Conservation (phyloP, 202 grass and related monocot species). For the Zizania palustris region DNA sequence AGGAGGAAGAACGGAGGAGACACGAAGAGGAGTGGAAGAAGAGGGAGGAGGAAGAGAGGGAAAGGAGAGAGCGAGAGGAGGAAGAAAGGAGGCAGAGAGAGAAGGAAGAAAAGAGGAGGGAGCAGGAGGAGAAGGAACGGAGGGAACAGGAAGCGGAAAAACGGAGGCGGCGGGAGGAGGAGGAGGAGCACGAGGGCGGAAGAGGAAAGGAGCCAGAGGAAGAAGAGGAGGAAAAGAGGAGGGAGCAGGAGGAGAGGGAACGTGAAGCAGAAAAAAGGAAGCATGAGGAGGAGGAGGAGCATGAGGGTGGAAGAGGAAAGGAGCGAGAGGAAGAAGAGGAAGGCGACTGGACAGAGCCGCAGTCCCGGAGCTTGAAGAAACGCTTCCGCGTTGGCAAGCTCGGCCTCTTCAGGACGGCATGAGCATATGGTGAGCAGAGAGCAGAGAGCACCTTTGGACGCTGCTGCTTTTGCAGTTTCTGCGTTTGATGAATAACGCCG, state of each 20-base stretch:
- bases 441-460: not conserved
- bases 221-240: not conserved
- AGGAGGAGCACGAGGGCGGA: not conserved
- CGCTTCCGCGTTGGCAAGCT: not conserved
- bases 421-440: not conserved
- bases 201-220: not conserved
- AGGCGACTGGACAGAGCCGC: constrained; percentile 26
- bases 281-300: not conserved
- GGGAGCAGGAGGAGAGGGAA: not conserved
- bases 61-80: not conserved
- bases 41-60: not conserved
- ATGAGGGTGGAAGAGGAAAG: not conserved
- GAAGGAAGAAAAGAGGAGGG: not conserved
- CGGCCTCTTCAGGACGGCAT: constrained; percentile 5
- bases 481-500: constrained; percentile 28
- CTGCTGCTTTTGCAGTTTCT: not conserved
- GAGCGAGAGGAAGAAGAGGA: not conserved
- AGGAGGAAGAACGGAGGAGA: constrained; percentile 5
- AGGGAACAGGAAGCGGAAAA: not conserved
- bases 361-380: constrained; percentile 17
- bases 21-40: not conserved
- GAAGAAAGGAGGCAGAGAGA: not conserved
- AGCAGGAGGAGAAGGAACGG: not conserved
- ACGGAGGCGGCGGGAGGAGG: not conserved
- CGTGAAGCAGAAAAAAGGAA: not conserved